These are phyloP conservation scores for Paraglomus brasilianum DNA, from an alignment of 192 early-diverging fungal genomes.

Conservation along the genomic window DNA sequence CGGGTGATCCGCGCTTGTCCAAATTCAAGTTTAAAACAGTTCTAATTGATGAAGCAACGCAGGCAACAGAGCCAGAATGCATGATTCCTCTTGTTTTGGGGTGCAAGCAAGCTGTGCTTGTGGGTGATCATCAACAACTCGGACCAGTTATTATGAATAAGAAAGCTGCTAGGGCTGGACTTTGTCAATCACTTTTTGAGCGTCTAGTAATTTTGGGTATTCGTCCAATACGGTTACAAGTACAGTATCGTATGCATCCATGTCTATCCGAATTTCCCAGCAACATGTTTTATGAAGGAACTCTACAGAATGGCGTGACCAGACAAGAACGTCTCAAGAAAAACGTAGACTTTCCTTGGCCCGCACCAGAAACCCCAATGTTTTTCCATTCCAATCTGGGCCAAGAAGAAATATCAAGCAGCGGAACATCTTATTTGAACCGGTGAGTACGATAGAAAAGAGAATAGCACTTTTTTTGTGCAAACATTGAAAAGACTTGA, in stretches of 20 bases:
- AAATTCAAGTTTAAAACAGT: slow-evolving; percentile 92
- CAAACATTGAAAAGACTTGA: too few relatives aligned
- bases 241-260: slow-evolving; percentile 99
- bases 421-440: slow-evolving; percentile 97
- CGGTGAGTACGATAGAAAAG: slow-evolving; percentile 41
- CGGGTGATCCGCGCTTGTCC: slow-evolving; percentile 89
- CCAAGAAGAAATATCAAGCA: slow-evolving; percentile 94
- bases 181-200: slow-evolving; percentile 96
- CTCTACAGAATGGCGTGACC: slow-evolving; percentile 95
- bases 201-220: slow-evolving; percentile 89
- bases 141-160: slow-evolving; percentile 98
- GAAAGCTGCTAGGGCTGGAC: slow-evolving; percentile 89
- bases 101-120: slow-evolving; percentile 92
- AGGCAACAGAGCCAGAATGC: slow-evolving; percentile 95
- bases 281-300: slow-evolving; percentile 99
- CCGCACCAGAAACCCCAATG: slow-evolving; percentile 89
- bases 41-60: slow-evolving; percentile 96
- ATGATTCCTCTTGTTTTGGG: slow-evolving; percentile 98
- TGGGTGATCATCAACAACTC: slow-evolving; percentile 99
- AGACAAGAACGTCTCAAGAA: slow-evolving; percentile 84
- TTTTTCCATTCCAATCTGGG: slow-evolving; percentile 93
- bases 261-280: slow-evolving; percentile 98
- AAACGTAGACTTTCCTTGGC: slow-evolving; percentile 96
- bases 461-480: too few relatives aligned
- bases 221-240: slow-evolving; percentile 91